These are phyloP conservation scores for Alternaria alternata DNA, from an alignment of 2,329 filamentous ascomycete species.

Conservation along the genomic window DNA sequence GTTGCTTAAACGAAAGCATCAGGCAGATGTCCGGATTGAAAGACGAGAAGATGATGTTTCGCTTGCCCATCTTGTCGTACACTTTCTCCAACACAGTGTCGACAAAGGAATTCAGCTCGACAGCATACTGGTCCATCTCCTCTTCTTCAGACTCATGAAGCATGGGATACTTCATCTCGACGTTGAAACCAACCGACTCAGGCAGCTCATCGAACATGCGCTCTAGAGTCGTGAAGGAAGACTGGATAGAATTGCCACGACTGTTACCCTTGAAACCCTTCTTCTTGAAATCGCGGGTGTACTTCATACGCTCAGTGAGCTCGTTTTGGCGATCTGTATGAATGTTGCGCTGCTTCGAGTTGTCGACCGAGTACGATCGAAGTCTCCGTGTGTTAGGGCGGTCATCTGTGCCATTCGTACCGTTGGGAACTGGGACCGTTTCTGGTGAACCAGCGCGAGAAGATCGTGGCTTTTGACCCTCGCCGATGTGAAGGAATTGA, in stretches of 20 bases:
- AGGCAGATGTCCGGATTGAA: slow-evolving; percentile 98
- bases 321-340: slow-evolving; percentile 58
- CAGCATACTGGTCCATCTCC: slow-evolving; percentile 94
- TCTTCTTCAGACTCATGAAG: slow-evolving; percentile 93
- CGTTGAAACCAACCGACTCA: slow-evolving; percentile 89
- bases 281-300: slow-evolving; percentile 92
- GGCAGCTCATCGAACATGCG: slow-evolving; percentile 89
- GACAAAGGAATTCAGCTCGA: slow-evolving; percentile 95
- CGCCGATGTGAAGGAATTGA: slow-evolving; percentile 90
- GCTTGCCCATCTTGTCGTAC: slow-evolving; percentile 80
- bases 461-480: slow-evolving; percentile 58
- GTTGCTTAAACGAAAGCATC: slow-evolving; percentile 94
- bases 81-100: slow-evolving; percentile 91
- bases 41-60: slow-evolving; percentile 96
- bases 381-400: slow-evolving; percentile 43
- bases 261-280: slow-evolving; percentile 97
- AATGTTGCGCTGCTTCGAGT: slow-evolving; percentile 49
- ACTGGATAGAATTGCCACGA: slow-evolving; percentile 93
- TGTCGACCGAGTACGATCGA: slow-evolving; percentile 69
- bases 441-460: slow-evolving; percentile 59
- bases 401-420: slow-evolving; percentile 26
- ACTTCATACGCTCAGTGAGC: slow-evolving; percentile 88
- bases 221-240: slow-evolving; percentile 92
- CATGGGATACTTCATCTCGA: slow-evolving; percentile 99
- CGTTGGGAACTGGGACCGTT: slow-evolving; percentile 17